Base-by-base conservation (phyloP, 768 basidiomycete species). In the Pleurotus sapidus region DNA sequence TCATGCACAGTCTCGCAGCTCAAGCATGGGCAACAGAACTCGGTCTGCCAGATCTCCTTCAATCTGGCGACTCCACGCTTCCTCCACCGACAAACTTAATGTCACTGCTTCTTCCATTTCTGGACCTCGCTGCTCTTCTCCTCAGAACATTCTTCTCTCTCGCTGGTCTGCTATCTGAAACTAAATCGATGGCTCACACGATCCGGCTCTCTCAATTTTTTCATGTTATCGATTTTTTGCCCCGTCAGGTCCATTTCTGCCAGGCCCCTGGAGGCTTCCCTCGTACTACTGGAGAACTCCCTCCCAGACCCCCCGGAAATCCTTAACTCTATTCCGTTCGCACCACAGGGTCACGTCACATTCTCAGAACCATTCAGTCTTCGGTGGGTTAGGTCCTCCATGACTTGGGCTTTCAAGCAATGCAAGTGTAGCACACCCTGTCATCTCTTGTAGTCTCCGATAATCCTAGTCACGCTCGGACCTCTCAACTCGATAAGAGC, bases 71-170 rank as follows among this genome's bases (percentile, higher is more conserved):
- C 39, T 20, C 51, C 51, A 39, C 51, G 20, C 51, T 40, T 40
- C 51, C 51, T 54, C 51, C 38, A 54, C 39, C 39, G 38, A 20
- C n/a, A 39, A 12, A 54, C 42, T 42, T 39, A 11, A 39, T 38
- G 30, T 34, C 30, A 34, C 30, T 34, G 30, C 39, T 17, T 54
- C 51, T 54, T 54, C 51, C 51, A 54, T 50, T 50, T 50, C 49
- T 15, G 37, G 15, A 17, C 25, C 37, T 50, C 49, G 15, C 25
- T 17, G 24, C 37, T 38, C 25, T 54, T 54, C 51, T 54, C 51
- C 39, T 18, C 51, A 54, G 51, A 54, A 54, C 42, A 54, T 54
- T 54, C 51, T 34, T 34, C 49, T 48, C 12, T 46, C 46, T 24
- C 24, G 14, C 25, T 50, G 23, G 23, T 34, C 27, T 34, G 38